Evolutionary conservation across 495 filamentous ascomycete genomes (phyloP).

Genomic region (Cryomyces antarcticus): DNA sequence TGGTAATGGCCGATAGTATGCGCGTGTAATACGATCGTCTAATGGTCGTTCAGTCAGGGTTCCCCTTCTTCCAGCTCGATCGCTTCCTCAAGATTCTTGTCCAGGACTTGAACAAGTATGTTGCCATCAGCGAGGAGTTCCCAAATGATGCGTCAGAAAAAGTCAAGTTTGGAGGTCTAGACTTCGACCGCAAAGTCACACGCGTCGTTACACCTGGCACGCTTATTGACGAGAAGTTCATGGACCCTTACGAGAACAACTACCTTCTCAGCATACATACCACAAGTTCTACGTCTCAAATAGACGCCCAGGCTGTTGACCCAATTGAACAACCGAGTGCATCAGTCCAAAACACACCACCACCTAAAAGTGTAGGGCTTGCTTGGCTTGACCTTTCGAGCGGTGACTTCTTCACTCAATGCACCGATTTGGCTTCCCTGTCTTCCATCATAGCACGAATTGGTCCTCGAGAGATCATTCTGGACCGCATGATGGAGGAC

Average conservation of each 20-base stretch:
- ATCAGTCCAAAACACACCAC: constrained; percentile 8
- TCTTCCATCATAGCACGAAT: constrained; percentile 64
- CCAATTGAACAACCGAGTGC: constrained; percentile 13
- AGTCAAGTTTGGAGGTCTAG: constrained; percentile 48
- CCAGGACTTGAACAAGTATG: constrained; percentile 70
- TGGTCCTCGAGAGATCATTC: constrained; percentile 64
- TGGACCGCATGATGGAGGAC: constrained; percentile 26
- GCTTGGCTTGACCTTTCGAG: constrained; percentile 94
- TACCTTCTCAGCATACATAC: constrained; percentile 63
- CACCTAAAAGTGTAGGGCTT: constrained; percentile 41
- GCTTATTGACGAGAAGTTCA: constrained; percentile 90
- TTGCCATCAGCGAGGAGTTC: constrained; percentile 89
- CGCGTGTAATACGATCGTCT: background rate
- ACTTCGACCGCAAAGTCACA: constrained; percentile 67
- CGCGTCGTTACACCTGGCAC: constrained; percentile 88
- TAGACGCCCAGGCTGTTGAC: constrained; percentile 7
- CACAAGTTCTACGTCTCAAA: constrained; percentile 6
- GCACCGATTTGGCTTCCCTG: constrained; percentile 49
- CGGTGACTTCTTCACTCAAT: constrained; percentile 76
- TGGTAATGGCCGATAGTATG: constrained; percentile 29
- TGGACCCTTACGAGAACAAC: constrained; percentile 81
- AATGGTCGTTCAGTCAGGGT: constrained; percentile 42
- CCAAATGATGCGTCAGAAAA: constrained; percentile 43
- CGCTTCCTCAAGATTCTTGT: constrained; percentile 83
- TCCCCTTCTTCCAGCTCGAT: constrained; percentile 81